phyloP scores from a whole-genome alignment of 257 asterid genomes.

The Solanum pinnatisectum region DNA sequence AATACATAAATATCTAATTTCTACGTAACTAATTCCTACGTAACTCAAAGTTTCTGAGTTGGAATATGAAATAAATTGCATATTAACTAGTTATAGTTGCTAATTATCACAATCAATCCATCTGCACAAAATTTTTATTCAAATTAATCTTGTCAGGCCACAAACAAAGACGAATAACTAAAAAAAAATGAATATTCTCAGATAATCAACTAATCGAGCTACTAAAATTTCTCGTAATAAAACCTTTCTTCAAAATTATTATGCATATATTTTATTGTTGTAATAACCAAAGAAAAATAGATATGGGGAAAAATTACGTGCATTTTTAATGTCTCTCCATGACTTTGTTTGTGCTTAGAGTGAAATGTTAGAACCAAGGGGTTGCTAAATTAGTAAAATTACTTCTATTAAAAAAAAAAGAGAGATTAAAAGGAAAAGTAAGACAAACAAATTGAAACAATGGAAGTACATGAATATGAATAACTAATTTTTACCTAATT shows the following conservation, averaged over 20 bases:
- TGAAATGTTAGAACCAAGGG: background rate
- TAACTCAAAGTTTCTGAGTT: background rate
- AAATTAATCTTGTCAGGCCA: background rate
- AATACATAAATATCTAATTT: no score
- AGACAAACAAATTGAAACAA: no score
- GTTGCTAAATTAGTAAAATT: background rate
- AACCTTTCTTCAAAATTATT: background rate
- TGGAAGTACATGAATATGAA: background rate
- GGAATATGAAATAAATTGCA: background rate
- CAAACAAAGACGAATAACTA: background rate
- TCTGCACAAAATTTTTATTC: background rate
- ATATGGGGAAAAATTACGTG: background rate
- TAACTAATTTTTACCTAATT: background rate
- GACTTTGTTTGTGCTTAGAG: background rate
- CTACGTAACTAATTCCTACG: accelerated
- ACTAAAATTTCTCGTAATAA: background rate
- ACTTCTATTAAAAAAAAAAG: no score
- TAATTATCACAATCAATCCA: background rate
- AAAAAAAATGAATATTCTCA: no score
- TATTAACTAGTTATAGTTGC: background rate
- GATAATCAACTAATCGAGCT: no score
- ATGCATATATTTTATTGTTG: background rate
- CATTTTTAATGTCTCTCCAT: background rate
- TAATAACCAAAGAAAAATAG: background rate
- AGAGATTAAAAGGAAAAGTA: no score